These are phyloP conservation scores for Pulveroboletus sp. DNA, from an alignment of 768 basidiomycete genomes.

Conservation along the genomic window DNA sequence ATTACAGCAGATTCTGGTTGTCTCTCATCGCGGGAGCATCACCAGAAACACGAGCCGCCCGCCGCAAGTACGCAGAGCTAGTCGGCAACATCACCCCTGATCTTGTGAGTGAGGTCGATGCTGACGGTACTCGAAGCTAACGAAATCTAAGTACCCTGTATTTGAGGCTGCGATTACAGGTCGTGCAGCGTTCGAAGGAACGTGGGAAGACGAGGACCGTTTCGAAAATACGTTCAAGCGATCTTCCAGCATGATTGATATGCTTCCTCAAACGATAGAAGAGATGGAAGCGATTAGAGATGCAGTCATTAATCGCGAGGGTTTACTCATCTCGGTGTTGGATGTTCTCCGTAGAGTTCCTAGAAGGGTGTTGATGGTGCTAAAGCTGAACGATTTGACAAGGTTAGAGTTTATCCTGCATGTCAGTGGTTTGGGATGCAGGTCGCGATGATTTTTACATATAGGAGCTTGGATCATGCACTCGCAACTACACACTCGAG, in stretches of 20 bases:
- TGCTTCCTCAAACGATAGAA: slow-evolving; percentile 63
- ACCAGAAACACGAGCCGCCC: slow-evolving; percentile 54
- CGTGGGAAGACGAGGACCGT: slow-evolving; percentile 41
- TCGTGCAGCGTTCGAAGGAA: slow-evolving; percentile 67
- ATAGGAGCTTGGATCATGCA: slow-evolving; percentile 75
- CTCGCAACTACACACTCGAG: slow-evolving; percentile 84
- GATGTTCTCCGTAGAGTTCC: slow-evolving; percentile 85
- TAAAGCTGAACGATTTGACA: slow-evolving; percentile 84
- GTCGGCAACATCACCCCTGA: slow-evolving; percentile 90
- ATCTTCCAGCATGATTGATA: slow-evolving; percentile 74
- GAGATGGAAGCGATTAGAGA: slow-evolving; percentile 80
- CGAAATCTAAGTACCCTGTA: slow-evolving; percentile 66
- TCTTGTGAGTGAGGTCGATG: slow-evolving; percentile 47
- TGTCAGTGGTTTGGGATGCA: background rate
- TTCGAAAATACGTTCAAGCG: slow-evolving; percentile 41
- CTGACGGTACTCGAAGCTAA: background rate
- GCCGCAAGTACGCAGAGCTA: slow-evolving; percentile 82
- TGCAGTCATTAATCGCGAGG: slow-evolving; percentile 80
- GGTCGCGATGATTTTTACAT: background rate
- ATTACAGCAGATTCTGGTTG: slow-evolving; percentile 88
- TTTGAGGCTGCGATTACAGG: slow-evolving; percentile 94
- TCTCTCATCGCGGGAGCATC: slow-evolving; percentile 76
- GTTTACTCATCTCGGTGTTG: slow-evolving; percentile 79
- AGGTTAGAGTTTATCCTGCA: slow-evolving; percentile 31
- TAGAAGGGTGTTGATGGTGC: slow-evolving; percentile 73